phyloP scores from a whole-genome alignment of 202 grass and related monocot genomes.

The Carex sylvatica region DNA sequence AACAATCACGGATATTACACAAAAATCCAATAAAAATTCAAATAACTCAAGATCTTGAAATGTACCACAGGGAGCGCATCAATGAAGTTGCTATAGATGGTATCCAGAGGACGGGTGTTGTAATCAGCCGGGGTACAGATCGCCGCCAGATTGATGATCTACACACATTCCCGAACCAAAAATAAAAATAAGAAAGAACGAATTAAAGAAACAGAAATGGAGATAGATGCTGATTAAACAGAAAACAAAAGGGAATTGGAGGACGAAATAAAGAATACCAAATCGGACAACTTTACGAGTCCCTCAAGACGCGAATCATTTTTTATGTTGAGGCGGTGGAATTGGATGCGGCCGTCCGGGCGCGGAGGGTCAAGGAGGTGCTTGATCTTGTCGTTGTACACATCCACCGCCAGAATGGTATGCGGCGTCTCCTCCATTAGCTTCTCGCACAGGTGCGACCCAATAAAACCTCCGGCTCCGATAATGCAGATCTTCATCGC shows the following conservation, averaged over 20 bases:
- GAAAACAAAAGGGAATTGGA: neutral
- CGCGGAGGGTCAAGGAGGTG: slow-evolving; percentile 75
- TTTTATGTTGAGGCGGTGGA: slow-evolving; percentile 99
- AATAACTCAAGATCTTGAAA: neutral
- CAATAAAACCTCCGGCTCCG: slow-evolving; percentile 92
- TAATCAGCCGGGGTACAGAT: slow-evolving; percentile 98
- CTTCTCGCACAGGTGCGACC: slow-evolving; percentile 98
- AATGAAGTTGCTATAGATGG: slow-evolving; percentile 98
- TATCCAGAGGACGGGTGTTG: slow-evolving; percentile 92
- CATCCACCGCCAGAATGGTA: slow-evolving; percentile 71
- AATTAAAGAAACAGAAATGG: neutral
- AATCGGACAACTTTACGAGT: slow-evolving; percentile 93
- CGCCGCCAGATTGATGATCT: slow-evolving; percentile 91
- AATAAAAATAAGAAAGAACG: neutral
- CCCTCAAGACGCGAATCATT: slow-evolving; percentile 90
- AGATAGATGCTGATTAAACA: neutral
- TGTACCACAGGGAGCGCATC: slow-evolving; percentile 88
- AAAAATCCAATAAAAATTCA: neutral
- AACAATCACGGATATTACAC: neutral
- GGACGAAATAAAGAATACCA: slow-evolving; percentile 28
- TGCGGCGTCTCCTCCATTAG: slow-evolving; percentile 79
- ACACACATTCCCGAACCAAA: slow-evolving; percentile 32
- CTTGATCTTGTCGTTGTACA: slow-evolving; percentile 98
- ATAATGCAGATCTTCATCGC: slow-evolving; percentile 93
- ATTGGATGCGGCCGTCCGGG: slow-evolving; percentile 60